Base-by-base conservation (phyloP, 768 basidiomycete genomes). In the Infundibulicybe gibba region DNA sequence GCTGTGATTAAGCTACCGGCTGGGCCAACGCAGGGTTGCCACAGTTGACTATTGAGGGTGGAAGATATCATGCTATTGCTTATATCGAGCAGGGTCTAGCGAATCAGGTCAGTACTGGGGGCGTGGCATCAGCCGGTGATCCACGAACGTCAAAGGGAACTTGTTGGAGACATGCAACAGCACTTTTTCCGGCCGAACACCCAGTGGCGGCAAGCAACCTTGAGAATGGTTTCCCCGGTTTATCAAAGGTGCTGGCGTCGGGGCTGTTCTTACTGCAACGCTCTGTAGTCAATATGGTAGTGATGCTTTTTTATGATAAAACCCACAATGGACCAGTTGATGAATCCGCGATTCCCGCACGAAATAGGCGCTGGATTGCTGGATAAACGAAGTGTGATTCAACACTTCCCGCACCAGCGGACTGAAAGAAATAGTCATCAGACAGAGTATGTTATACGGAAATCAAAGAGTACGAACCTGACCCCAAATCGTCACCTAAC, bases 21-120 rank as follows among this genome's bases (percentile, higher is more conserved):
- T 1, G 76, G 75, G 0, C 80, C 80, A 4, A 80, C 68, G 0
- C 77, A 49, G 0, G 81, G 80, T 51, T 82, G 67, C 81, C 81
- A 82, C 4, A 81, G 61, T 51, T 83, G 81, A 0, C 48, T 14
- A 43, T 83, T 81, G 20, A 83, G 58, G 1, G 73, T 74, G 0
- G 62, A 43, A 0, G 16, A 41, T 8, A 77, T 75, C 72, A 82
- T 69, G 0, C 50, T 40, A 51, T 79, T 78, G 34, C 70, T 75
- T 40, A 72, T 70, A 44, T 70, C 68, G 49, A 77, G 35, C n/a
- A 82, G 63, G 2, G 66, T 74, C 81, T 82, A 17, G n/a, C 6
- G 3, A 32, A 39, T 20, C 43, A 15, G 44, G 32, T 41, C 25
- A 16, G 5, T 12, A 13, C 11, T n/a, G 20, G 10, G 17, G 9